phyloP scores from a whole-genome alignment of 129 eudicot genomes.

The Sambucus nigra region DNA sequence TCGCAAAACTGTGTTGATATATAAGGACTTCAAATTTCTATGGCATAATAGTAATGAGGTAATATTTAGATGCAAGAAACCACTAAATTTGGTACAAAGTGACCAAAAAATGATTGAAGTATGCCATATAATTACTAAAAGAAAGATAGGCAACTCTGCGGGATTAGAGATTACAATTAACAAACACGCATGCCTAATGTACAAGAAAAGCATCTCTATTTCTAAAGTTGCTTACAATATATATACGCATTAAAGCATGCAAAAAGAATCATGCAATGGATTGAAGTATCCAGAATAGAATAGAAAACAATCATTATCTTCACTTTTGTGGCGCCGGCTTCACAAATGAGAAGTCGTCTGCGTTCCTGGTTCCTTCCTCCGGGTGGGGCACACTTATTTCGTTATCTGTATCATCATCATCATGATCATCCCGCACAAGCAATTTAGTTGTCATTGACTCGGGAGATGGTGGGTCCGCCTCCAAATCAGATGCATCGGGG shows the following conservation, averaged over 20 bases:
- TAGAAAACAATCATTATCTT: not conserved
- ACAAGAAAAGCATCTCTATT: not conserved
- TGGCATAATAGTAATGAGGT: too few species aligned
- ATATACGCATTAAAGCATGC: not conserved
- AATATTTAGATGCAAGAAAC: too few species aligned
- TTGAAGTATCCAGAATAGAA: not conserved
- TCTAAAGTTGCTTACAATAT: not conserved
- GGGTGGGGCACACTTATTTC: conserved; percentile 21
- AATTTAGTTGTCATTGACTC: conserved; percentile 28
- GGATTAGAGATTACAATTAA: too few species aligned
- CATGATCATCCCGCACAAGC: conserved; percentile 29
- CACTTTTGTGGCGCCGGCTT: conserved; percentile 29
- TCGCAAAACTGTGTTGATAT: too few species aligned
- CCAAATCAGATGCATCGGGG: conserved; percentile 30
- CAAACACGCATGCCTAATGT: not conserved
- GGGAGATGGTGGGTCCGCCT: conserved; percentile 41
- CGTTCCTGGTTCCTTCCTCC: conserved; percentile 22
- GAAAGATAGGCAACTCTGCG: not conserved
- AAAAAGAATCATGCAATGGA: not conserved
- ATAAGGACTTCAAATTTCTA: too few species aligned
- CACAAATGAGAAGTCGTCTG: conserved; percentile 54
- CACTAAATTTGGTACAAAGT: too few species aligned
- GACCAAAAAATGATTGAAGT: too few species aligned
- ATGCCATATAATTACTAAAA: too few species aligned
- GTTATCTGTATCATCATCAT: conserved; percentile 11